Base-by-base conservation (phyloP, 371 early-diverging fungal species). In the Chytridium lagenaria region DNA sequence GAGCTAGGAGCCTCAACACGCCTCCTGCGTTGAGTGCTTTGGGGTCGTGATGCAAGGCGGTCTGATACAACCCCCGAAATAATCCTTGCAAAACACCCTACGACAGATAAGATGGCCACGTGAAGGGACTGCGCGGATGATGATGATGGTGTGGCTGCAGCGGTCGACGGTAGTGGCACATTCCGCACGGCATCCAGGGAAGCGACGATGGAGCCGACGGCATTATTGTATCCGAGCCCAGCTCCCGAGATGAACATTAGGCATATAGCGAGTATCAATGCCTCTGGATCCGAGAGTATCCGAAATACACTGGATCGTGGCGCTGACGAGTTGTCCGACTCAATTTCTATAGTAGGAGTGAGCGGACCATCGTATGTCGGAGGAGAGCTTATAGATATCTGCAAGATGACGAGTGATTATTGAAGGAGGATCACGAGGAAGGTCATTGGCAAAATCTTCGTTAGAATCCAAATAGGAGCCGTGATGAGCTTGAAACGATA, bases 61-160 rank as follows among this genome's bases (percentile, higher is more conserved):
- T 61, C 63, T 23, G 63, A 61, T 5, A 38, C 63, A 28, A 61
- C 19, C 7, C 63, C 63, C 10, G 36, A 36, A 7, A 28, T 16
- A 34, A 61, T 34, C 10, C 63, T 3, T 2, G 36, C 38, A 38
- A 61, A 61, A 28, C 63, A 61, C 63, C 36, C 33, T 5, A 61
- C 63, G 23, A 61, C 23, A 3, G 63, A 61, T 16, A 61, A 61
- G 63, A 61, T 38, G 3, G 63, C 63, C 63, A 61, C 63, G 36
- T 61, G 33, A 5, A 61, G 36, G 10, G 63, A 7, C 34, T 61
- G 63, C 63, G 63, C 63, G 16, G 63, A 7, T 12, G 63, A 7
- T 16, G 63, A 12, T 26, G 55, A 52, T 26, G 55, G 23, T 12
- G 31, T 34, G 5, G 26, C 7, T 7, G 57, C 26, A 7, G 57